Percentiles rank a stretch among this genome's conserved stretches.
Conservation (phyloP, 768 basidiomycete genomes). For the Mrakia hoshinonis region DNA sequence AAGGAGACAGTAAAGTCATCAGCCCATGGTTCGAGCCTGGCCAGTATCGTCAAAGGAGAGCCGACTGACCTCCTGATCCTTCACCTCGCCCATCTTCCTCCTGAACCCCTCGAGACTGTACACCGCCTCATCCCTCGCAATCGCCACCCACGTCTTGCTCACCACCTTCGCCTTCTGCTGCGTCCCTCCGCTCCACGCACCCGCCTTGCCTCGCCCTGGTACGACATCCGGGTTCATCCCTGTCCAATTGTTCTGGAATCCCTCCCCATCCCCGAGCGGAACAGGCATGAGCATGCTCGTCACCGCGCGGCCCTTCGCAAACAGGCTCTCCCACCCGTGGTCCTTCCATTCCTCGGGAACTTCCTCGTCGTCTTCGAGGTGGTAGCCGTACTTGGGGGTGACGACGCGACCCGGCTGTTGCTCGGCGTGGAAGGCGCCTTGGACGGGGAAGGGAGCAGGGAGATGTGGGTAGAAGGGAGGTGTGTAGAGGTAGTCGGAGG, state of each 20-base stretch:
- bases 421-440: background rate
- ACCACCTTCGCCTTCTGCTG: background rate
- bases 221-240: background rate
- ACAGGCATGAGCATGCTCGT: background rate
- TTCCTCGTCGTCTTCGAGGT: background rate
- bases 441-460: background rate
- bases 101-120: background rate
- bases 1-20: no score
- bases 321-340: background rate
- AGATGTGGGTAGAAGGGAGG: background rate
- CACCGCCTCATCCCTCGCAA: background rate
- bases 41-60: no score
- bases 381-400: no score
- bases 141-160: background rate
- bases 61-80: background rate
- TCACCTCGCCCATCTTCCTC: background rate
- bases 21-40: no score
- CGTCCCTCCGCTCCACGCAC: background rate
- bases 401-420: no score
- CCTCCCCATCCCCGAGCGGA: background rate
- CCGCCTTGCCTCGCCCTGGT: background rate
- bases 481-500: background rate
- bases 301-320: background rate
- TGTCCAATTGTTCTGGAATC: background rate
- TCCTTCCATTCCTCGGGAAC: background rate